Base-by-base conservation (phyloP, 805 yeast genomes). In the Hanseniaspora taiwanica region DNA sequence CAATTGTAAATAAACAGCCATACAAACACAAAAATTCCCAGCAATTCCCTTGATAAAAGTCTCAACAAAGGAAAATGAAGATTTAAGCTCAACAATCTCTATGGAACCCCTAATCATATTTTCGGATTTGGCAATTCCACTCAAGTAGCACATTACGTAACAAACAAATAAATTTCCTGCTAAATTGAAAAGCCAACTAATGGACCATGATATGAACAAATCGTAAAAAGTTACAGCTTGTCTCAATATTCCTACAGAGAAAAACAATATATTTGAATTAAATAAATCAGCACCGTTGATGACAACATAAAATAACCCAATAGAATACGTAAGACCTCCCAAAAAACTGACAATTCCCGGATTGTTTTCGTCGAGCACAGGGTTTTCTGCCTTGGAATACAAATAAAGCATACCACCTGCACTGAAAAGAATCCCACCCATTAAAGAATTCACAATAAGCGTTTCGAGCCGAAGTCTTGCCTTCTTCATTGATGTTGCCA, bases 401-500 rank as follows among this genome's bases (percentile, higher is more conserved):
- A 78, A 63, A 47, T 69, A 73, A 13, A 82, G 63, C 82, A 81
- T 77, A 0, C 87, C 83, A 9, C 91, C 91, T 2, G 78, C 61
- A 31, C 78, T 60, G 56, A 82, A 81, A 3, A 82, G 54, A 1
- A 79, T 47, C 0, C 85, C 91, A 3, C 86, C 93, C 44, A 79
- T 61, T 4, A 81, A 54, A 0, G 86, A 74, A 53, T 80, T 80
- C 17, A 81, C 50, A 0, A 74, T 47, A n/a, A 82, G 54, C 1
- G 77, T 67, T 43, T 76, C 78, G 4, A 75, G 48, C 46, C 74
- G 68, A 21, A 80, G 66, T 56, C 93, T 66, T 3, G 87, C 71
- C 52, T 82, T 82, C 57, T 82, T 82, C 91, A 81, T 81, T 2
- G 85, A 68, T 0, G 91, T 82, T 7, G 93, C 93, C 16, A 81